Conservation (phyloP, 768 basidiomycete genomes). For the Podaxis carcinomalis region DNA sequence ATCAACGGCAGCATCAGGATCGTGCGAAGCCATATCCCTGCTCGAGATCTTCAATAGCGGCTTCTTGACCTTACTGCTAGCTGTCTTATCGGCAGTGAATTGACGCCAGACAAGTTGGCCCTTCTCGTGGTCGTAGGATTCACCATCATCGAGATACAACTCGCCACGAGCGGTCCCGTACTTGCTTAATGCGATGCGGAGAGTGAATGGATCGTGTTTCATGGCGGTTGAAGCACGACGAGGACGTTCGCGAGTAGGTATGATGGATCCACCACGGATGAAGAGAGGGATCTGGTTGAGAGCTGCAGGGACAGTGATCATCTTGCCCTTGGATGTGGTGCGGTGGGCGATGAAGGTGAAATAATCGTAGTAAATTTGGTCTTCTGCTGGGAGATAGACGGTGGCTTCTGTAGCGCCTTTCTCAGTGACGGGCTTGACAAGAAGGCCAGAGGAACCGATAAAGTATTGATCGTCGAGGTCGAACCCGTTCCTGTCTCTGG, state of each 20-base stretch:
- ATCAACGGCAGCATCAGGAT: slow-evolving; percentile 45
- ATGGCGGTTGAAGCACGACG: slow-evolving; percentile 83
- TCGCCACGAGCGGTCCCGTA: slow-evolving; percentile 65
- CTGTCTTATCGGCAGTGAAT: slow-evolving; percentile 53
- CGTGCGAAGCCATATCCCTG: slow-evolving; percentile 45
- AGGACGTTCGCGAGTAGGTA: slow-evolving; percentile 84
- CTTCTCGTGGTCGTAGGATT: slow-evolving; percentile 65
- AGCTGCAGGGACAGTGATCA: slow-evolving; percentile 74
- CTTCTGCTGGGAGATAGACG: slow-evolving; percentile 78
- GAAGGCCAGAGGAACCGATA: slow-evolving; percentile 80
- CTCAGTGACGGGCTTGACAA: slow-evolving; percentile 86
- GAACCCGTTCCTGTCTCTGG: slow-evolving; percentile 82
- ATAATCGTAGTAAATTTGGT: slow-evolving; percentile 95
- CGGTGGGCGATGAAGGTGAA: slow-evolving; percentile 68
- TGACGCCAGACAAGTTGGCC: slow-evolving; percentile 85
- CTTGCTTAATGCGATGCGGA: slow-evolving; percentile 75
- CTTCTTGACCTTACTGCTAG: slow-evolving; percentile 30
- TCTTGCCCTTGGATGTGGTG: slow-evolving; percentile 58
- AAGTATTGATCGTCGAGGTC: slow-evolving; percentile 93
- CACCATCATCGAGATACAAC: slow-evolving; percentile 94
- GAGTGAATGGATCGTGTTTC: slow-evolving; percentile 90
- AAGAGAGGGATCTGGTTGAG: slow-evolving; percentile 81
- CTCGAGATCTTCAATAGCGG: slow-evolving; percentile 45
- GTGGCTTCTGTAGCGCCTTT: slow-evolving; percentile 65
- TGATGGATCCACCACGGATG: slow-evolving; percentile 86